phyloP scores from a whole-genome alignment of 1,284 basidiomycete genomes.

The Ganoderma leucocontextum region DNA sequence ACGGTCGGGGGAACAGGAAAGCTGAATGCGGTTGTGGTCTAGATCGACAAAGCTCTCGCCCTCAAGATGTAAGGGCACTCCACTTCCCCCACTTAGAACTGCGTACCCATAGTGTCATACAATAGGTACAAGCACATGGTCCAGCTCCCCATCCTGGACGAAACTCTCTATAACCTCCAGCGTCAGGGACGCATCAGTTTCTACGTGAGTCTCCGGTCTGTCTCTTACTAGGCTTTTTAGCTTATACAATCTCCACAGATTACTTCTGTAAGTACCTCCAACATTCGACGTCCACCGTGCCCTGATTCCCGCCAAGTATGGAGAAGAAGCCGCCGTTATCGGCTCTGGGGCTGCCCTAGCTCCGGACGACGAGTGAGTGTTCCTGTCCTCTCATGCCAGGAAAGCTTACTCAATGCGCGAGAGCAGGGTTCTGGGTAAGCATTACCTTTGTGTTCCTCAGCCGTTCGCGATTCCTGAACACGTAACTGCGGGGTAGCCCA shows the following conservation, averaged over 20 bases:
- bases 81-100: slow-evolving; percentile 1
- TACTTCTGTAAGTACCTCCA: slow-evolving; percentile 29
- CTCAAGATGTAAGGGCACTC: slow-evolving; percentile 63
- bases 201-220: slow-evolving; percentile 66
- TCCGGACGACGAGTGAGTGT: slow-evolving; percentile 84
- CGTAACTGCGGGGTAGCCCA: slow-evolving; percentile 60
- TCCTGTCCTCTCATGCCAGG: slow-evolving; percentile 8
- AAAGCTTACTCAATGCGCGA: slow-evolving; percentile 16
- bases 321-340: slow-evolving; percentile 92
- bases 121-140: slow-evolving; percentile 84
- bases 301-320: slow-evolving; percentile 61
- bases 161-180: slow-evolving; percentile 90
- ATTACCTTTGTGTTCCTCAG: neutral
- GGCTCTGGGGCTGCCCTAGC: slow-evolving; percentile 90
- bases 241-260: slow-evolving; percentile 21
- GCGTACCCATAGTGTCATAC: neutral
- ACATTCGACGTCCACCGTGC: slow-evolving; percentile 17
- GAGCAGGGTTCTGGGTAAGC: slow-evolving; percentile 67
- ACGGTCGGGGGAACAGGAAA: neutral
- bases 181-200: slow-evolving; percentile 95
- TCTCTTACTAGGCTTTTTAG: neutral
- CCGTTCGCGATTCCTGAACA: neutral
- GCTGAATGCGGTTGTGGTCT: slow-evolving; percentile 14
- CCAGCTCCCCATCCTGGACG: slow-evolving; percentile 87
- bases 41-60: slow-evolving; percentile 82